phyloP scores from a whole-genome alignment of 2,329 filamentous ascomycete genomes.

The Nigrospora osmanthi region DNA sequence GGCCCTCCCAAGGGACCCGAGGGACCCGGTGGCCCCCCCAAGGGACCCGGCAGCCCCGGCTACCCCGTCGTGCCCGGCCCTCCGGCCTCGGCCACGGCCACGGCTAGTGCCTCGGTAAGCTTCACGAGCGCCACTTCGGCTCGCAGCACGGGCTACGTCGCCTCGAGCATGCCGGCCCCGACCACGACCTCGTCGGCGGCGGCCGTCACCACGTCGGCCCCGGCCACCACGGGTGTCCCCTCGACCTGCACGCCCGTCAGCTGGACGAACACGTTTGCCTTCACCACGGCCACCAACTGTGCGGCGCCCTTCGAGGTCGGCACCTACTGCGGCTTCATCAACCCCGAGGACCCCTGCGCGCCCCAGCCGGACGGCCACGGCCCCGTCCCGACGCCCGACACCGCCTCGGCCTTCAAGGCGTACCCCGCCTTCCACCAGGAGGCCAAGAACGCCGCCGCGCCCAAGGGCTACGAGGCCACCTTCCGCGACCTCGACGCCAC shows the following conservation, averaged over 20 bases:
- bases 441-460: slow-evolving; percentile 5
- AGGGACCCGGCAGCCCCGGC: neutral
- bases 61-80: neutral
- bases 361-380: slow-evolving; percentile 18
- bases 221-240: slow-evolving; percentile 1
- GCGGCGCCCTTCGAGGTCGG: slow-evolving; percentile 19
- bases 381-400: slow-evolving; percentile 2
- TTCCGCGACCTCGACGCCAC: slow-evolving; percentile 14
- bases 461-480: slow-evolving; percentile 17
- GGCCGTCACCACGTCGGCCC: neutral
- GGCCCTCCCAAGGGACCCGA: neutral
- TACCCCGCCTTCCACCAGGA: slow-evolving; percentile 1
- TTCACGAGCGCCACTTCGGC: too few species aligned
- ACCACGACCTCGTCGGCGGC: neutral
- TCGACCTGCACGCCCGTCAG: slow-evolving; percentile 5
- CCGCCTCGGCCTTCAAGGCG: slow-evolving; percentile 2
- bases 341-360: slow-evolving; percentile 26
- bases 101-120: neutral
- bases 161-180: neutral
- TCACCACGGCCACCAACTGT: slow-evolving; percentile 16
- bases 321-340: slow-evolving; percentile 27
- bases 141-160: too few species aligned
- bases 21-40: neutral
- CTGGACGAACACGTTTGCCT: slow-evolving; percentile 7
- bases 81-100: neutral